phyloP scores from a whole-genome alignment of 176 grass and related monocot genomes.

The Aegilops tauschii region DNA sequence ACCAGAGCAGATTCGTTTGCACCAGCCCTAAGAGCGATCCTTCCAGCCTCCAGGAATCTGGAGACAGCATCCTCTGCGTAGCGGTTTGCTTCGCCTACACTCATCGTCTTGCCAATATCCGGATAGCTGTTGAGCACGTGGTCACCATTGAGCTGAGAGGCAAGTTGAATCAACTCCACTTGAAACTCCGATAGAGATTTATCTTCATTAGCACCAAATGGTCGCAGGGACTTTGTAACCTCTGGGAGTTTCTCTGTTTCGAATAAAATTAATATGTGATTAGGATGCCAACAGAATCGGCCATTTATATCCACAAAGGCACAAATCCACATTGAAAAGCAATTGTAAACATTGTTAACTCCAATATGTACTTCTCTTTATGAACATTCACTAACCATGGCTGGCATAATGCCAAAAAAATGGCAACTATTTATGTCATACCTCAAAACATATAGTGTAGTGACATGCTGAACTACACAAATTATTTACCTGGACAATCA shows the following conservation, averaged over 20 bases:
- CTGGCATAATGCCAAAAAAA: background rate
- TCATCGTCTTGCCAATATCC: constrained; percentile 92
- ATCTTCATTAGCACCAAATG: constrained; percentile 86
- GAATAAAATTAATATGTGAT: background rate
- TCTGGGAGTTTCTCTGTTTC: constrained; percentile 92
- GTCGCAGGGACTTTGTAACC: constrained; percentile 74
- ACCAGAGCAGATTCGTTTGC: constrained; percentile 91
- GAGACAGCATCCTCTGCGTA: constrained; percentile 96
- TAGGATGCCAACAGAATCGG: background rate
- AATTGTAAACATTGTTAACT: background rate
- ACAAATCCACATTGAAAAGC: background rate
- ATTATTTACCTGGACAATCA: constrained; percentile 38
- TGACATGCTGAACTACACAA: background rate
- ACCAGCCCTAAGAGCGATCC: constrained; percentile 76
- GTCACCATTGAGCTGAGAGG: constrained; percentile 90
- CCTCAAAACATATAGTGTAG: background rate
- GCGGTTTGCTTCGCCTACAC: constrained; percentile 72
- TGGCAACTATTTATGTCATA: background rate
- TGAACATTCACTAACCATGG: background rate
- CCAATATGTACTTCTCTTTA: background rate
- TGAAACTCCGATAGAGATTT: constrained; percentile 83
- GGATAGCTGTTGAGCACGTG: constrained; percentile 96
- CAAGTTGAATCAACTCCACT: constrained; percentile 97
- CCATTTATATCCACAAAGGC: background rate
- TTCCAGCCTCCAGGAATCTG: constrained; percentile 92